Percentiles rank a stretch among this genome's conserved stretches.
Evolutionary conservation across 169 alveolate genomes (phyloP).

Genomic region (Cyclospora cayetanensis): DNA sequence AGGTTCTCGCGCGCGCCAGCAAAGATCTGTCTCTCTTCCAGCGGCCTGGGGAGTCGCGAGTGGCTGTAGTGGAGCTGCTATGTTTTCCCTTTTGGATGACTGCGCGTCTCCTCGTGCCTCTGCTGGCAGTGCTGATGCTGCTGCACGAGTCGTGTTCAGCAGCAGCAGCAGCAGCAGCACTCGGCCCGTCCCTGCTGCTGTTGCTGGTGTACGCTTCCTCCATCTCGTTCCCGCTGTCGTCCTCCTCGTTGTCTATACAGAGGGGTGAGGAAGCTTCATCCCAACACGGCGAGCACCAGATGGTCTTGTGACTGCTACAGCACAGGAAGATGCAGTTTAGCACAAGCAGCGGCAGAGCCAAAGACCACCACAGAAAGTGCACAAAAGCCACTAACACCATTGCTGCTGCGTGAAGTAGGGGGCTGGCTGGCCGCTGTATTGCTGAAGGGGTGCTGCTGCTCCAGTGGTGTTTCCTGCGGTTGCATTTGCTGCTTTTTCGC

Average conservation of each 20-base stretch:
- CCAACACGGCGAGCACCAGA: background rate
- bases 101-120: background rate
- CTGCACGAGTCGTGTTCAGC: background rate
- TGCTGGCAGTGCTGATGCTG: background rate
- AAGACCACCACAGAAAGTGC: background rate
- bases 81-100: background rate
- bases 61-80: background rate
- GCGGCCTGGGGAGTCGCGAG: background rate
- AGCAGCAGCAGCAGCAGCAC: background rate
- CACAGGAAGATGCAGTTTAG: background rate
- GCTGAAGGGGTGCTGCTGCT: background rate
- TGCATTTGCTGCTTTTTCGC: background rate
- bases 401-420: no score
- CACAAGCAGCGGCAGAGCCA: background rate
- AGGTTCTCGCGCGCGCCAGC: background rate
- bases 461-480: background rate
- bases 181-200: background rate
- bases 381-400: background rate
- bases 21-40: background rate
- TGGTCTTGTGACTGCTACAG: background rate
- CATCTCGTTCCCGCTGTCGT: background rate
- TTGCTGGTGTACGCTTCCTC: background rate
- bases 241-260: background rate
- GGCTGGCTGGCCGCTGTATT: no score
- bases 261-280: background rate